Evolutionary conservation across 2,329 filamentous ascomycete species (phyloP), one percentile per base, ranked within the genome.

Genomic region (Penicillium janthinellum): DNA sequence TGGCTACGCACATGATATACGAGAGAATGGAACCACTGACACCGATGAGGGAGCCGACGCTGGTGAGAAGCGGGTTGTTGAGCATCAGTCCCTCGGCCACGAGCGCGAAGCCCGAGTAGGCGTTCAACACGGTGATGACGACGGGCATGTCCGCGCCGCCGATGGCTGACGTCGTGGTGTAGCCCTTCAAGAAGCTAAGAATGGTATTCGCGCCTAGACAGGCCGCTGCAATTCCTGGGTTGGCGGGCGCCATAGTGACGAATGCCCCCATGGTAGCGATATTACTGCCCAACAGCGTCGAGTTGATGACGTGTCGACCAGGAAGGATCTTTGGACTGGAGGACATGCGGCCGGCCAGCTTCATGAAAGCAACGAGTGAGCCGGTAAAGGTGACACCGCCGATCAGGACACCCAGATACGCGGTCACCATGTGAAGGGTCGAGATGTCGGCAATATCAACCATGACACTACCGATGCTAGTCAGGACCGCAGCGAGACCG

Each of bases 71-170:
- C 0, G 92, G 87, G 60, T 96, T 96, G 66, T 95, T 88, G 14
- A 96, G 82, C 92, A 96, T 96, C 73, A 96, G 89, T 0, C 92
- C 92, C 75, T 96, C 92, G 0, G 92, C 92, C 0, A 96, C 91
- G 2, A 96, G 83, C 0, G 92, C 92, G 59, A 96, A 96, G 12
- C 92, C 92, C 50, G 90, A 94, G 73, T 96, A 96, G 0, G 92
- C 92, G 67, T 96, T 96, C 20, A 96, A 78, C 0, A 96, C 92
- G 0, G 91, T 96, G 64, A 96, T 96, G 35, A 95, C 91, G 5
- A 96, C 91, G 14, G 89, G 92, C 92, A 96, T 96, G 71, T 96
- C 92, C 12, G 92, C 92, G n/a, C 92, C 92, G 22, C 92, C 92
- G 70, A 96, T 96, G 0, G 91, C 91, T 1, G 92, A 85, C 0